These are phyloP conservation scores for Nymphaea colorata DNA, from an alignment of 164 flowering plant genomes.

Conservation along the genomic window DNA sequence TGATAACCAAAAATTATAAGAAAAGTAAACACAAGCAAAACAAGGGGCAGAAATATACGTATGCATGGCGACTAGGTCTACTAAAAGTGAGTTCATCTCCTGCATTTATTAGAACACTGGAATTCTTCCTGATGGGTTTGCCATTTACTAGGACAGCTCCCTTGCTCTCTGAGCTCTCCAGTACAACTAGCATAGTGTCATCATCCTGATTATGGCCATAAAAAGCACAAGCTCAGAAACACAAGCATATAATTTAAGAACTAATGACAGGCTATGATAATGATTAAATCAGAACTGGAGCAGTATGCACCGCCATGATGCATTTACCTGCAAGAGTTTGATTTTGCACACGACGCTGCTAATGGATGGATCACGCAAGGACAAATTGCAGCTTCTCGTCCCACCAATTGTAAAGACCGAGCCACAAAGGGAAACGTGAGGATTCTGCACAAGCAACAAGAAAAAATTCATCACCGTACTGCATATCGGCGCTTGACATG, in stretches of 20 bases:
- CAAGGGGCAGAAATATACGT: slow-evolving; percentile 50
- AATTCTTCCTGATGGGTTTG: slow-evolving; percentile 31
- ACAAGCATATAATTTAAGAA: too few species aligned
- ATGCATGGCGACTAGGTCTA: slow-evolving; percentile 50
- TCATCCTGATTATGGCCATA: slow-evolving; percentile 62
- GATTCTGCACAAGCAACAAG: slow-evolving; percentile 35
- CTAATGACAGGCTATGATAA: too few species aligned
- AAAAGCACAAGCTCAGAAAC: slow-evolving; percentile 9
- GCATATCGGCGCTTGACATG: too few species aligned
- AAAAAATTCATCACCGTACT: not conserved
- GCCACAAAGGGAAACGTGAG: slow-evolving; percentile 28
- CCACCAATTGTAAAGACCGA: slow-evolving; percentile 46
- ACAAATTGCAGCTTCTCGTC: slow-evolving; percentile 34
- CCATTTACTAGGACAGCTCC: slow-evolving; percentile 76
- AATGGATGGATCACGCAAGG: slow-evolving; percentile 37
- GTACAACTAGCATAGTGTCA: slow-evolving; percentile 37
- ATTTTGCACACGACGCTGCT: slow-evolving; percentile 49
- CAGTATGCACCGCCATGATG: too few species aligned
- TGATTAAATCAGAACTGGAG: too few species aligned
- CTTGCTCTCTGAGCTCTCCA: slow-evolving; percentile 73
- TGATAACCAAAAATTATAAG: too few species aligned
- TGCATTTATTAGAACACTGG: slow-evolving; percentile 36
- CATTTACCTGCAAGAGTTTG: slow-evolving; percentile 47
- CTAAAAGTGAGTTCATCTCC: slow-evolving; percentile 84
- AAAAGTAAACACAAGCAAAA: too few species aligned